These are phyloP conservation scores for Aspergillus funiculosus DNA, from an alignment of 495 filamentous ascomycete species.

Conservation along the genomic window DNA sequence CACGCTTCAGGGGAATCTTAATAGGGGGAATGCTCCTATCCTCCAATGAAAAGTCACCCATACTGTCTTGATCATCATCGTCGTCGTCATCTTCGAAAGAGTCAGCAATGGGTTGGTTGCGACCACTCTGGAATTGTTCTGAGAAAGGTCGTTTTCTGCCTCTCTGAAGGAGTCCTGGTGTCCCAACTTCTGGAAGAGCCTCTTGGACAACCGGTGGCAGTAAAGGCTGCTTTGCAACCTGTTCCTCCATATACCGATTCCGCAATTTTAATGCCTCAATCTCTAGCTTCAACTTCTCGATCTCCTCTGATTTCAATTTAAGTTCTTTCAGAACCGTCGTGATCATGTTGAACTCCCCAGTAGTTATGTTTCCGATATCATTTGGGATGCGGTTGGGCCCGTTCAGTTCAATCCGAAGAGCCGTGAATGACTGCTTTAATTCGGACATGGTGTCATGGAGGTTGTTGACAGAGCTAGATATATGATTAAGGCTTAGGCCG, in stretches of 20 bases:
- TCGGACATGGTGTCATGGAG: conserved; percentile 44
- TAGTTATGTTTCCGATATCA: conserved; percentile 14
- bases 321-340: conserved; percentile 42
- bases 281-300: conserved; percentile 42
- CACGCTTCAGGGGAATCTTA: conserved; percentile 27
- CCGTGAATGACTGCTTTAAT: conserved; percentile 40
- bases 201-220: conserved; percentile 9
- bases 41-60: conserved; percentile 27
- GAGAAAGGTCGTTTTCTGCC: conserved; percentile 36
- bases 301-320: conserved; percentile 41
- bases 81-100: conserved; percentile 34
- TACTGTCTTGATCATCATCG: conserved; percentile 26
- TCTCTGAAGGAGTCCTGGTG: conserved; percentile 36
- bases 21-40: conserved; percentile 17
- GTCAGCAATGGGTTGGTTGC: conserved; percentile 28
- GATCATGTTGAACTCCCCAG: conserved; percentile 38
- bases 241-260: conserved; percentile 36
- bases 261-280: conserved; percentile 41
- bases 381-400: conserved; percentile 21
- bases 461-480: conserved; percentile 41
- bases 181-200: conserved; percentile 31
- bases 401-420: conserved; percentile 41
- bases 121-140: conserved; percentile 28
- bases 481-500: conserved; percentile 39
- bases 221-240: conserved; percentile 13